Conservation (phyloP, 345 rosid genomes). For the Populus ilicifolia region DNA sequence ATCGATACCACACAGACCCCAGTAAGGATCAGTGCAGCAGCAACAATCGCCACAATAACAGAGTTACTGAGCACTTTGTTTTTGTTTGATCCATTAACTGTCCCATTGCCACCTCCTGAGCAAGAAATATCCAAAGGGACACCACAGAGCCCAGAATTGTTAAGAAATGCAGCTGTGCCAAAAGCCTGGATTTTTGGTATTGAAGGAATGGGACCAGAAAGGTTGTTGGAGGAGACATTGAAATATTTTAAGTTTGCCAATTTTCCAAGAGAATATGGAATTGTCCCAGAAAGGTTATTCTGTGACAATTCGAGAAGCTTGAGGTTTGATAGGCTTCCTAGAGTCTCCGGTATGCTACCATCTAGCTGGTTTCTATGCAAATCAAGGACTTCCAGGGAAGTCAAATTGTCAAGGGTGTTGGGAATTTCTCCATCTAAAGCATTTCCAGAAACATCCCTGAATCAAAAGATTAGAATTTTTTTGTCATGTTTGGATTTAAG, state of each 20-base stretch:
- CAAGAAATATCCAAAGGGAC: constrained; percentile 60
- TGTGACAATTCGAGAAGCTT: constrained; percentile 63
- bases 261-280: constrained; percentile 67
- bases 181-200: constrained; percentile 47
- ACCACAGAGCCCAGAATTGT: constrained; percentile 80
- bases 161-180: constrained; percentile 60
- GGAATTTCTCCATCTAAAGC: constrained; percentile 62
- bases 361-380: constrained; percentile 54
- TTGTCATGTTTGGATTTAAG: constrained; percentile 13
- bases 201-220: constrained; percentile 67
- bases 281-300: constrained; percentile 62
- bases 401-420: constrained; percentile 55
- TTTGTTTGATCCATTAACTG: constrained; percentile 27
- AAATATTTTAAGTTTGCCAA: constrained; percentile 46
- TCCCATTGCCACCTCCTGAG: constrained; percentile 33
- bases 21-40: constrained; percentile 71
- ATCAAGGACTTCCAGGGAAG: constrained; percentile 70
- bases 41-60: constrained; percentile 75
- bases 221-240: constrained; percentile 72
- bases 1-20: constrained; percentile 76
- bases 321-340: constrained; percentile 58
- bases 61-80: constrained; percentile 62
- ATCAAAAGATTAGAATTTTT: constrained; percentile 20
- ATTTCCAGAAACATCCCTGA: constrained; percentile 91
- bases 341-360: constrained; percentile 60